Conservation (phyloP, 768 basidiomycete species). For the Strobilomyces confusus region DNA sequence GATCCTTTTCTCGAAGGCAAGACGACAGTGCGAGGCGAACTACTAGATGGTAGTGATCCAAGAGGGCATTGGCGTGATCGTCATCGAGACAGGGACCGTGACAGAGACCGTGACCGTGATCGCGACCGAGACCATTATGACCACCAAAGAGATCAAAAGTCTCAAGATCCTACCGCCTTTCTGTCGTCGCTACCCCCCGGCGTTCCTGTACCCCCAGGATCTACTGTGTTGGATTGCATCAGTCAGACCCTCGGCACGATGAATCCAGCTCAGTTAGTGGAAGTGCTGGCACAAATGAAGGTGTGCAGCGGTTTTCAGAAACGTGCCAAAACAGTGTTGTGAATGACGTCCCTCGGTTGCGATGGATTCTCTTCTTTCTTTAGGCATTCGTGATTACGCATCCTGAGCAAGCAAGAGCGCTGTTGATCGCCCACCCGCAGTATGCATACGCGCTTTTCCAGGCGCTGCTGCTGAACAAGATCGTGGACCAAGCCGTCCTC, state of each 20-base stretch:
- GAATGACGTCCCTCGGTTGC: conserved; percentile 13
- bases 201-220: conserved; percentile 65
- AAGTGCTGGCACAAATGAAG: conserved; percentile 98
- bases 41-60: conserved; percentile 58
- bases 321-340: conserved; percentile 17
- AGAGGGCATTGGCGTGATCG: conserved; percentile 41
- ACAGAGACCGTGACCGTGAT: conserved; percentile 51
- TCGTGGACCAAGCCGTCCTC: conserved; percentile 84
- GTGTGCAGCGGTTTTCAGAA: conserved; percentile 43
- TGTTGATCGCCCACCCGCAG: conserved; percentile 85
- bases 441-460: conserved; percentile 96
- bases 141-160: conserved; percentile 31
- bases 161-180: conserved; percentile 48
- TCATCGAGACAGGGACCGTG: conserved; percentile 48
- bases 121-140: conserved; percentile 38
- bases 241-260: conserved; percentile 81
- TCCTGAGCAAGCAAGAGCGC: conserved; percentile 80
- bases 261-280: conserved; percentile 80
- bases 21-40: conserved; percentile 81
- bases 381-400: conserved; percentile 91
- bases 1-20: conserved; percentile 90
- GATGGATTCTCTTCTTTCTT: conserved; percentile 29
- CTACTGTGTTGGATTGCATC: conserved; percentile 75
- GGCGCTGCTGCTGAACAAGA: conserved; percentile 86
- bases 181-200: conserved; percentile 72